phyloP scores from a whole-genome alignment of 192 early-diverging fungal genomes.

The Coemansia sp. region DNA sequence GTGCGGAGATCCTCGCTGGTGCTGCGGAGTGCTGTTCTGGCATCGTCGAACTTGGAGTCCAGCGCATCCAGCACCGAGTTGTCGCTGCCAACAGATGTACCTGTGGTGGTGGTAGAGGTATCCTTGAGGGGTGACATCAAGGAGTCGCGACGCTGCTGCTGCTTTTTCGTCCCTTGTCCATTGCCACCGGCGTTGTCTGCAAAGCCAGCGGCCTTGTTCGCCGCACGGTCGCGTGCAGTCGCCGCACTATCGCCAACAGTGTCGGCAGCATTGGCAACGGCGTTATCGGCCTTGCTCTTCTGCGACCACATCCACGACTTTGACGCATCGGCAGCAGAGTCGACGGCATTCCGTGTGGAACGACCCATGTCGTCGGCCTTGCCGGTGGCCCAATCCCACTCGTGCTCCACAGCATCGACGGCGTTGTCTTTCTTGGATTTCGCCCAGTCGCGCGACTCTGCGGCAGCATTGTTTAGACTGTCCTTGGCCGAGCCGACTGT shows the following conservation, averaged over 20 bases:
- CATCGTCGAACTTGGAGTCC: constrained; percentile 46
- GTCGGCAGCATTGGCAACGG: constrained; percentile 21
- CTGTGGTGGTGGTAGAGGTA: too few species aligned
- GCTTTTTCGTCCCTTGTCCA: neutral
- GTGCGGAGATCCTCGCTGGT: constrained; percentile 28
- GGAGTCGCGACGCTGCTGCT: constrained; percentile 28
- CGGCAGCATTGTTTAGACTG: constrained; percentile 17
- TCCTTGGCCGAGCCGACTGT: constrained; percentile 8
- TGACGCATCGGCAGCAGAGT: constrained; percentile 14
- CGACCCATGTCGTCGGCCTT: constrained; percentile 12
- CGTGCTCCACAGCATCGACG: constrained; percentile 12
- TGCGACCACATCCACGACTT: constrained; percentile 18
- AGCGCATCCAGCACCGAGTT: constrained; percentile 32
- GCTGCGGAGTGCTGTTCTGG: constrained; percentile 20
- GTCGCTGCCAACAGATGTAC: neutral
- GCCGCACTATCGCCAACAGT: constrained; percentile 12
- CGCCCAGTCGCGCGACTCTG: constrained; percentile 17
- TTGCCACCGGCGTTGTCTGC: neutral
- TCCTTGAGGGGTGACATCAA: constrained; percentile 4
- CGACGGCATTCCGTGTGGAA: neutral
- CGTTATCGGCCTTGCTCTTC: constrained; percentile 17
- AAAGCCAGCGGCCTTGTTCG: neutral
- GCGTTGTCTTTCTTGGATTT: constrained; percentile 7
- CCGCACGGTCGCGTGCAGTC: constrained; percentile 12
- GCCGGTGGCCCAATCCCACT: constrained; percentile 21